These are phyloP conservation scores for Dalbergia oliveri DNA, from an alignment of 306 rosid genomes.

Conservation along the genomic window DNA sequence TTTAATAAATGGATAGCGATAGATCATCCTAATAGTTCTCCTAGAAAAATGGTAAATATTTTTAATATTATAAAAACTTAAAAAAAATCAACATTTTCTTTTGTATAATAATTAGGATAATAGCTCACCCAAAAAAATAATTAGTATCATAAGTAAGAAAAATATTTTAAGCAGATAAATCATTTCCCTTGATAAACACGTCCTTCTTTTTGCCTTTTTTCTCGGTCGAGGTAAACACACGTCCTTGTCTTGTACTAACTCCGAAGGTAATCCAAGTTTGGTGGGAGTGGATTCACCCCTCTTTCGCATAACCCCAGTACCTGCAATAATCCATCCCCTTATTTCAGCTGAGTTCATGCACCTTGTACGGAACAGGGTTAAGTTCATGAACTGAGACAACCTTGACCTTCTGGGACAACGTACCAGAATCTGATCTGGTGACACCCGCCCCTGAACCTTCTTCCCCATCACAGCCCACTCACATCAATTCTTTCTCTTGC, in stretches of 20 bases:
- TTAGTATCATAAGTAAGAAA: too few species aligned
- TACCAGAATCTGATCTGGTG: background rate
- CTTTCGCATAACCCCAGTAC: background rate
- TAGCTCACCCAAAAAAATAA: too few species aligned
- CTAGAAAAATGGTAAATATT: too few species aligned
- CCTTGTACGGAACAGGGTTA: constrained; percentile 2
- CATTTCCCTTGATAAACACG: too few species aligned
- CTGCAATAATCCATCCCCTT: background rate
- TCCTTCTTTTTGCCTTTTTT: too few species aligned
- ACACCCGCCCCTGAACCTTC: background rate
- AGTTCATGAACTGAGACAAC: constrained; percentile 29
- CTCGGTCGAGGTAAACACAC: too few species aligned
- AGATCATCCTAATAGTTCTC: too few species aligned
- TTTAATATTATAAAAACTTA: too few species aligned
- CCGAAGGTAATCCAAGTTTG: background rate
- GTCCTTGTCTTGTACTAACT: background rate
- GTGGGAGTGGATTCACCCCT: background rate
- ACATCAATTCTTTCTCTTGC: background rate
- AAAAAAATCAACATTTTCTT: too few species aligned
- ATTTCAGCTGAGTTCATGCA: constrained; percentile 29
- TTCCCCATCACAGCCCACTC: background rate
- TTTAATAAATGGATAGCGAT: too few species aligned
- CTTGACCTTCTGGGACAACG: background rate
- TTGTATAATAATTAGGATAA: too few species aligned
- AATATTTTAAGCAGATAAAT: too few species aligned